phyloP scores from a whole-genome alignment of 177 flowering plant species.

The Vitis hybrid region DNA sequence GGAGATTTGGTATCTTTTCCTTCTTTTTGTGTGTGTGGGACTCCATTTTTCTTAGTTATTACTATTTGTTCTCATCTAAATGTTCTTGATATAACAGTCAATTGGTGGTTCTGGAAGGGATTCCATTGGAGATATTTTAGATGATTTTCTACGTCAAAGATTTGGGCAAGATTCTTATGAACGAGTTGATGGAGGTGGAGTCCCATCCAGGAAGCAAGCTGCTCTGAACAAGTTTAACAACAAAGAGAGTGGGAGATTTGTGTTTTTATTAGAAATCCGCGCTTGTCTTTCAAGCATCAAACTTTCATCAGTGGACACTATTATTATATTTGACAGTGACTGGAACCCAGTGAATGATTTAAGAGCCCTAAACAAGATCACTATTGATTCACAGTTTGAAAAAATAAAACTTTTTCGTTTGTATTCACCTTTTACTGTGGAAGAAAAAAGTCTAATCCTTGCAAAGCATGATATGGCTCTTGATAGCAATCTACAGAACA shows the following conservation, averaged over 20 bases:
- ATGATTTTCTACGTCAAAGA: slow-evolving; percentile 71
- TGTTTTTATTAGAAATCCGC: slow-evolving; percentile 73
- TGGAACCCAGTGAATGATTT: slow-evolving; percentile 83
- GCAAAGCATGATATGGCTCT: slow-evolving; percentile 46
- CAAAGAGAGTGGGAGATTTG: slow-evolving; percentile 60
- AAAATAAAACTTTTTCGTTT: slow-evolving; percentile 70
- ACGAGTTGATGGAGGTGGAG: slow-evolving; percentile 55
- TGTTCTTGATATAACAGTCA: slow-evolving; percentile 39
- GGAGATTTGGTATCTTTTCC: too few species aligned
- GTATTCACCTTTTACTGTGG: slow-evolving; percentile 71
- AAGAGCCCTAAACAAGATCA: slow-evolving; percentile 60
- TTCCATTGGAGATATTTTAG: slow-evolving; percentile 68
- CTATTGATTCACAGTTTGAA: slow-evolving; percentile 52
- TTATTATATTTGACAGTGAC: slow-evolving; percentile 74
- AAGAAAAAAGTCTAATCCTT: slow-evolving; percentile 65
- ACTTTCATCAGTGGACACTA: slow-evolving; percentile 59
- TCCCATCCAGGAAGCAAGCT: slow-evolving; percentile 51
- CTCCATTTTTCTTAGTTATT: background rate
- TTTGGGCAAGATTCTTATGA: slow-evolving; percentile 83
- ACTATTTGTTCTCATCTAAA: background rate
- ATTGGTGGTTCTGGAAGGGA: slow-evolving; percentile 50
- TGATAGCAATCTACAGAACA: slow-evolving; percentile 43
- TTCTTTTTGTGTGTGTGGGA: background rate
- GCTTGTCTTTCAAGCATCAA: slow-evolving; percentile 80
- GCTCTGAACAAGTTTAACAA: slow-evolving; percentile 69